phyloP scores from a whole-genome alignment of 2,329 filamentous ascomycete genomes.

The Endocalyx cinctus region DNA sequence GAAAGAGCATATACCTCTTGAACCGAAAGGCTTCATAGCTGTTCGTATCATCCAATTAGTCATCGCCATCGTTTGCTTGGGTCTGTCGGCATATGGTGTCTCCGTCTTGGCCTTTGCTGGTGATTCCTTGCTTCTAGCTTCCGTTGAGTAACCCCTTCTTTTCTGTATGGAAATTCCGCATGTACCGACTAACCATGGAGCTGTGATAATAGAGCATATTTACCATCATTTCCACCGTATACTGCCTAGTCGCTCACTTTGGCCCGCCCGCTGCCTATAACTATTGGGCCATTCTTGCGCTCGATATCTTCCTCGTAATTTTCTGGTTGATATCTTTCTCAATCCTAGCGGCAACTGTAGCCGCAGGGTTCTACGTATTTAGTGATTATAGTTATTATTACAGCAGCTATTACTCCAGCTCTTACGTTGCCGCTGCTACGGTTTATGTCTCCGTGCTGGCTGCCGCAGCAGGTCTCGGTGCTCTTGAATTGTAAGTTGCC shows the following conservation, averaged over 20 bases:
- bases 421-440: constrained; percentile 3
- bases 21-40: constrained; percentile 38
- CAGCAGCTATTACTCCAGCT: constrained; percentile 14
- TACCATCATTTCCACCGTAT: constrained; percentile 41
- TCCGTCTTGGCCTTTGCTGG: constrained; percentile 22
- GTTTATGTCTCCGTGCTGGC: constrained; percentile 24
- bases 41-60: constrained; percentile 42
- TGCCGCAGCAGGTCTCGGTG: constrained; percentile 36
- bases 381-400: constrained; percentile 20
- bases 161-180: too few species aligned
- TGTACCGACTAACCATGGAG: too few species aligned
- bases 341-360: constrained; percentile 33
- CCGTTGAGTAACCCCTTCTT: constrained; percentile 2
- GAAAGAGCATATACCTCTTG: constrained; percentile 41
- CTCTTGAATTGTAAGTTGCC: constrained; percentile 40
- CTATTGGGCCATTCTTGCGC: constrained; percentile 46
- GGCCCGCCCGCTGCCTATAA: constrained; percentile 42
- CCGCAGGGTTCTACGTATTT: constrained; percentile 11
- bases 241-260: constrained; percentile 40
- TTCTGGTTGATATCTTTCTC: constrained; percentile 48
- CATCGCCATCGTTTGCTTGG: constrained; percentile 41
- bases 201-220: constrained; percentile 1
- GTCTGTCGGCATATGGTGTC: constrained; percentile 42
- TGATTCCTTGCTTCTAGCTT: constrained; percentile 24
- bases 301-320: constrained; percentile 47